These are phyloP conservation scores for Bretschneidera sinensis DNA, from an alignment of 345 rosid genomes.

Conservation along the genomic window DNA sequence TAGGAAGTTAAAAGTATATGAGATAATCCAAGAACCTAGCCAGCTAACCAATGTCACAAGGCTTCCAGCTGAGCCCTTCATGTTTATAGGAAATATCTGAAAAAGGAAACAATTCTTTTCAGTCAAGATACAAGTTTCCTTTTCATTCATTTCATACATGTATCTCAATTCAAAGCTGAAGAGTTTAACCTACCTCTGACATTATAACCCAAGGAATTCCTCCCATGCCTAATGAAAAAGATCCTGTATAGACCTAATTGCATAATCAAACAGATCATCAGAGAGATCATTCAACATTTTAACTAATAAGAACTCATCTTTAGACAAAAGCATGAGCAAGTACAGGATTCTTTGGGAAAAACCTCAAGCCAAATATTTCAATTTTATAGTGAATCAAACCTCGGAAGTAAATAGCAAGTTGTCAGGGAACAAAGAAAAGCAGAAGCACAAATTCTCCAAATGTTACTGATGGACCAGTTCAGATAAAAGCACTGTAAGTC, in stretches of 20 bases:
- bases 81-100: conserved; percentile 78
- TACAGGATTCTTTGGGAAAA: no score
- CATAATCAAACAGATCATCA: neutral
- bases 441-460: no score
- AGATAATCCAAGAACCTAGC: conserved; percentile 72
- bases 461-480: no score
- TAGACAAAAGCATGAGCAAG: no score
- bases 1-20: conserved; percentile 64
- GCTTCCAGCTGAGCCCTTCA: conserved; percentile 84
- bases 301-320: no score
- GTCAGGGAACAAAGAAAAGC: no score
- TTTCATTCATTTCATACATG: no score
- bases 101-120: conserved; percentile 4
- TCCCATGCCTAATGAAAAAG: conserved; percentile 64
- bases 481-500: no score
- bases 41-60: conserved; percentile 75
- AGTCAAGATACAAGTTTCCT: neutral
- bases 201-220: conserved; percentile 79
- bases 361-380: no score
- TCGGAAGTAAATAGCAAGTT: no score
- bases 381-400: no score
- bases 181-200: conserved; percentile 52
- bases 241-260: conserved; percentile 35
- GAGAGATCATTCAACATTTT: neutral
- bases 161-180: neutral